Base-by-base conservation (phyloP, 495 filamentous ascomycete genomes). In the Aspergillus saccharolyticus region DNA sequence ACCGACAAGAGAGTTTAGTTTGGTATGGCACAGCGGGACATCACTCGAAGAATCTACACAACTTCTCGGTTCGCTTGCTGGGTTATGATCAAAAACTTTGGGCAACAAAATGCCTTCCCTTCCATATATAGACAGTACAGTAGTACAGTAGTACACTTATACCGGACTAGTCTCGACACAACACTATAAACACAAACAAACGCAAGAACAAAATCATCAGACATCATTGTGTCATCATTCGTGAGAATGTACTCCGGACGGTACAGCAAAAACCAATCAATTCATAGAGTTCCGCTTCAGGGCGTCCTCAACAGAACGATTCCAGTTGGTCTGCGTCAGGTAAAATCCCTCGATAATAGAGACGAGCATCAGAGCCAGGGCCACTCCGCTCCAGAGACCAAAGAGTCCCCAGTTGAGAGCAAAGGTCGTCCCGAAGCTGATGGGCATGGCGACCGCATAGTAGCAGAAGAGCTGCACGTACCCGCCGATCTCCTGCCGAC, bases 381-480 rank as follows among this genome's bases (percentile, higher is more conserved):
- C 87, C 20, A 91, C 85, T n/a, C 89, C 89, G 22, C 82, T 73
- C 92, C 92, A 96, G 42, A 97, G 72, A 8, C 93, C 89, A 33
- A 80, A 72, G 44, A 96, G 74, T 22, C 83, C 81, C 89, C 88
- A 93, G 42, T 76, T 72, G 16, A 91, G 70, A 0, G 80, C 83
- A 67, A 96, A 96, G 0, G 83, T 85, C 0, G 85, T 80, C 1
- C 83, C 83, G 65, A 94, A 86, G 46, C 88, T 91, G 42, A 96
- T 82, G 1, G 91, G 93, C 78, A 96, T 78, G 0, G 88, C 93
- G 44, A 96, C 78, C 4, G 80, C 71, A 73, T 97, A 97, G 72
- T 96, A 97, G 49, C 83, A 85, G 52, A 88, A 83, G 3, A 97
- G 66, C 62, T 90, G 91, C 25, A 92, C 84, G 67, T 91, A 96